phyloP scores from a whole-genome alignment of 495 filamentous ascomycete species.

The Penicillium salamii region DNA sequence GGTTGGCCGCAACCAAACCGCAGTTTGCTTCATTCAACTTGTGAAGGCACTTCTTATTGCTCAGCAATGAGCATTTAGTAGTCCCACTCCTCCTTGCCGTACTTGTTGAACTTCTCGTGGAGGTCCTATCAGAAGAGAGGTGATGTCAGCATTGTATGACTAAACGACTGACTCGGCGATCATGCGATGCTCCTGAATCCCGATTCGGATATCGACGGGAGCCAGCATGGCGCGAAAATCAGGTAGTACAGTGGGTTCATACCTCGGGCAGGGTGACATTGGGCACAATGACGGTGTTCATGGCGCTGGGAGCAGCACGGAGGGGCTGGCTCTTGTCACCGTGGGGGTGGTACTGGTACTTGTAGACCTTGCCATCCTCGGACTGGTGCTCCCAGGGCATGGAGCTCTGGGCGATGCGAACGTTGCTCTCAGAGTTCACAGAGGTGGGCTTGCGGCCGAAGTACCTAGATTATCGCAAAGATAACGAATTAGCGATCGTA shows the following conservation, averaged over 20 bases:
- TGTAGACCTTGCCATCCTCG: conserved; percentile 55
- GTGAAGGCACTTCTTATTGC: conserved; percentile 8
- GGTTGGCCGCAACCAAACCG: conserved; percentile 56
- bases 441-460: conserved; percentile 82
- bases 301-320: conserved; percentile 87
- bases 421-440: conserved; percentile 73
- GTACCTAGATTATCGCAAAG: conserved; percentile 30
- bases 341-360: conserved; percentile 92
- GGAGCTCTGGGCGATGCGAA: conserved; percentile 66
- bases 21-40: conserved; percentile 17
- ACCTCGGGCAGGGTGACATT: conserved; percentile 92
- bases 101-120: conserved; percentile 98
- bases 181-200: not conserved
- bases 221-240: not conserved
- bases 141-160: conserved; percentile 6
- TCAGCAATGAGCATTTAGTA: conserved; percentile 30
- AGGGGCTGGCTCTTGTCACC: conserved; percentile 72
- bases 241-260: conserved; percentile 18
- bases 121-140: conserved; percentile 54
- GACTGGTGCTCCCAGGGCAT: conserved; percentile 86
- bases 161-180: conserved; percentile 14
- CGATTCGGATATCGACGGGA: not conserved
- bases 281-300: conserved; percentile 91
- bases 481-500: conserved; percentile 11
- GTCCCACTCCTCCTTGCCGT: conserved; percentile 79